phyloP scores from a whole-genome alignment of 78 protist genomes.

The Mastigamoeba balamuthi region DNA sequence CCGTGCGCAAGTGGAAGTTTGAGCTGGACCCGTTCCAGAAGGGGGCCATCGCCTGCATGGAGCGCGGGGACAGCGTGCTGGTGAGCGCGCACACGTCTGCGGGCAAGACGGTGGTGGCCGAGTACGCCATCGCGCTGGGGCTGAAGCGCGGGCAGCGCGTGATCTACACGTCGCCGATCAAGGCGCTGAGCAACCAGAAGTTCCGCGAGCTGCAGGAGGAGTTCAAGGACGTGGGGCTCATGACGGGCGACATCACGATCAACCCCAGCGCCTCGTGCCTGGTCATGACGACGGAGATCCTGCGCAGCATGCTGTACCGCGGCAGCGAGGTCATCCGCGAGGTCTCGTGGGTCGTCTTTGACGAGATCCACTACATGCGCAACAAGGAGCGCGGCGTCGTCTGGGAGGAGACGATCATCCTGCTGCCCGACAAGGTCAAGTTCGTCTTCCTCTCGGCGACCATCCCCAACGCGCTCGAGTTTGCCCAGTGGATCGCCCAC shows the following conservation, averaged over 20 bases:
- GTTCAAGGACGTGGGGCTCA: conserved; percentile 74
- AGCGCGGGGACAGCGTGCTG: conserved; percentile 67
- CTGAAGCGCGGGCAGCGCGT: conserved; percentile 43
- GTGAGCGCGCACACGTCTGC: conserved; percentile 98
- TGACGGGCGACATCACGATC: conserved; percentile 86
- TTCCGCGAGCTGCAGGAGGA: conserved; percentile 66
- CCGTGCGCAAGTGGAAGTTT: not conserved
- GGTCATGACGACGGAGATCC: conserved; percentile 91
- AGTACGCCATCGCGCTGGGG: conserved; percentile 81
- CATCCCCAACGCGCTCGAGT: conserved; percentile 82
- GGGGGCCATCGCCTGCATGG: not conserved
- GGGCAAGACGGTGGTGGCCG: conserved; percentile 96
- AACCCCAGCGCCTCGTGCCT: conserved; percentile 73
- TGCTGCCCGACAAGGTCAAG: conserved; percentile 68
- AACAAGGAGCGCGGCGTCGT: conserved; percentile 90
- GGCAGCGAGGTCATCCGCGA: conserved; percentile 86
- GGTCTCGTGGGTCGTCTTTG: conserved; percentile 86
- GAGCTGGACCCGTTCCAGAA: not conserved
- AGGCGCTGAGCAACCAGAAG: conserved; percentile 88
- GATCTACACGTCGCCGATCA: conserved; percentile 91
- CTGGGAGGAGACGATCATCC: conserved; percentile 91
- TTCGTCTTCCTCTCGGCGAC: conserved; percentile 86
- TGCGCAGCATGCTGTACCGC: conserved; percentile 92
- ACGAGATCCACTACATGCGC: conserved; percentile 86
- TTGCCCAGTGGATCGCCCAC: conserved; percentile 88